phyloP scores from a whole-genome alignment of 768 basidiomycete species.

The Amanita inopinata region DNA sequence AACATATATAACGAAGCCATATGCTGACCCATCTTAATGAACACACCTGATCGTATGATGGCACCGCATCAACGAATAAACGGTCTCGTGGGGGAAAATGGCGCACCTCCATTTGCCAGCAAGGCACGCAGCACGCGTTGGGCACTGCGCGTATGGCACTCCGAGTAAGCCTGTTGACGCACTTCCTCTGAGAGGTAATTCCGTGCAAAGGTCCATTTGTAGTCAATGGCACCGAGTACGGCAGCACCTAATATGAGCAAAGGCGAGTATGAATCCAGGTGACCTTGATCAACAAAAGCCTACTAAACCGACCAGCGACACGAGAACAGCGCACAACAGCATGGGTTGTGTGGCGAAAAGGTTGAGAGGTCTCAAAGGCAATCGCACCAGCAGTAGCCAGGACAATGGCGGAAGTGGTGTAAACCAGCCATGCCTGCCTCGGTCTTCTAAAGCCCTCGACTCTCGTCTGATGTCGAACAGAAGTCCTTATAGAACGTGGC shows the following conservation, averaged over 20 bases:
- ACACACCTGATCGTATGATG: constrained; percentile 46
- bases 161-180: constrained; percentile 46
- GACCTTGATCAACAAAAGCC: too few species aligned
- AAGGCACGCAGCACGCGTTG: constrained; percentile 71
- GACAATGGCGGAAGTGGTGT: constrained; percentile 25
- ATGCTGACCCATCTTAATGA: constrained; percentile 89
- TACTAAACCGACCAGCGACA: constrained; percentile 56
- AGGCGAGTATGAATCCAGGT: constrained; percentile 13
- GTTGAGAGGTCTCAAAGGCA: constrained; percentile 60
- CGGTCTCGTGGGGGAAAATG: background rate
- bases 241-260: constrained; percentile 42
- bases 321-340: constrained; percentile 74
- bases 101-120: constrained; percentile 75
- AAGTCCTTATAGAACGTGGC: background rate
- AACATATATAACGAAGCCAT: constrained; percentile 53
- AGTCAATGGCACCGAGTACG: constrained; percentile 54
- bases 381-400: constrained; percentile 28
- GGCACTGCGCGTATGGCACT: constrained; percentile 82
- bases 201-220: constrained; percentile 57
- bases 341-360: constrained; percentile 66
- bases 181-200: constrained; percentile 42
- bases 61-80: background rate
- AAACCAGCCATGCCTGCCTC: constrained; percentile 24
- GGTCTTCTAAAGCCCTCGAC: too few species aligned
- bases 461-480: too few species aligned